These are phyloP conservation scores for Eucalyptus grandis DNA, from an alignment of 345 rosid genomes.

Conservation along the genomic window DNA sequence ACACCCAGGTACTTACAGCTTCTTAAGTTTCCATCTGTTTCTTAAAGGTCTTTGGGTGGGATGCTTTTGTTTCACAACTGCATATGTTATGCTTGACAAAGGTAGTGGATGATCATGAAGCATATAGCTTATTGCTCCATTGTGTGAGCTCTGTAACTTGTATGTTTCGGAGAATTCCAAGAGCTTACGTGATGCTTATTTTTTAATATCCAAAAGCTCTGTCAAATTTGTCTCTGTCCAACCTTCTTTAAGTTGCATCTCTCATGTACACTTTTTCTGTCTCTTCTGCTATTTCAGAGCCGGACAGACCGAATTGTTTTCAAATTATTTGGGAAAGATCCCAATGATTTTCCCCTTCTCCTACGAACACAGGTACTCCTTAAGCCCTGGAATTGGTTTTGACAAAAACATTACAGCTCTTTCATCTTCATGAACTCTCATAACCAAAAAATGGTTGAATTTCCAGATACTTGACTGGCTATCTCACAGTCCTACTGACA, in stretches of 20 bases:
- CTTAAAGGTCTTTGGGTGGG: background rate
- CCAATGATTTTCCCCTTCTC: conserved; percentile 79
- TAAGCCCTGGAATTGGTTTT: background rate
- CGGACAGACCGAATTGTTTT: conserved; percentile 92
- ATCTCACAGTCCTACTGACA: conserved; percentile 92
- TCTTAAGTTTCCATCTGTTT: background rate
- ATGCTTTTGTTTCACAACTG: background rate
- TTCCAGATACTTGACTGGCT: conserved; percentile 93
- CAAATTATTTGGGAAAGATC: conserved; percentile 94
- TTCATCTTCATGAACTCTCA: background rate
- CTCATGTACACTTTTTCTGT: background rate
- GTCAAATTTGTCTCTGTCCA: background rate
- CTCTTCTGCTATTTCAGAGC: conserved; percentile 37
- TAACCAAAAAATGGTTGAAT: conserved; percentile 1
- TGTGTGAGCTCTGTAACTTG: background rate
- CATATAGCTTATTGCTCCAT: background rate
- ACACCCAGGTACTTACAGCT: conserved; percentile 51
- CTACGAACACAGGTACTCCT: conserved; percentile 74
- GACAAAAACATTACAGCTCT: background rate
- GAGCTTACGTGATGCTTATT: background rate
- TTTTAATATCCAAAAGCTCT: background rate
- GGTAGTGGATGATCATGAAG: background rate
- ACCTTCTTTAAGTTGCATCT: background rate
- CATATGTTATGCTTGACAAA: background rate
- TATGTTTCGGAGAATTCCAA: background rate